A percentile compares a stretch with the other conserved stretches of the same genome.
These are phyloP conservation scores for Athelia sp. DNA, from an alignment of 1,284 basidiomycete genomes.

Conservation along the genomic window DNA sequence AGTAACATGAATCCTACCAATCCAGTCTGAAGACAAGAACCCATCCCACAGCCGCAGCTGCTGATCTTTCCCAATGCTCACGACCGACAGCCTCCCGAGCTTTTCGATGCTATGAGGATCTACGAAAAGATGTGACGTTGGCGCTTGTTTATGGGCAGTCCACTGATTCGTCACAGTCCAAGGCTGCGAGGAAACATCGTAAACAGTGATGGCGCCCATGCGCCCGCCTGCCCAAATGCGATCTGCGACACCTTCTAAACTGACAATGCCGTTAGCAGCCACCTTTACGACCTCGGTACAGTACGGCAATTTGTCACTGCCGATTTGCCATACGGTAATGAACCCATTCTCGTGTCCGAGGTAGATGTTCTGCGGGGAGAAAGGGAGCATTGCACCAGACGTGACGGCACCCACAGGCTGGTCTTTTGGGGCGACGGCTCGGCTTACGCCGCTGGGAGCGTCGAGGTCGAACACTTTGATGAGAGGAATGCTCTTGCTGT, in stretches of 20 bases:
- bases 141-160: conserved; percentile 81
- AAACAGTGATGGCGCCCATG: conserved; percentile 81
- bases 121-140: conserved; percentile 67
- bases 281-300: conserved; percentile 75
- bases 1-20: conserved; percentile 49
- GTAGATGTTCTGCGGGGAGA: conserved; percentile 64
- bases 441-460: conserved; percentile 40
- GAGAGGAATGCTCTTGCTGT: conserved; percentile 51
- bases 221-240: conserved; percentile 83
- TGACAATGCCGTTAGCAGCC: conserved; percentile 72
- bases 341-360: conserved; percentile 94
- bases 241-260: conserved; percentile 76
- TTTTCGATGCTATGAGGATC: conserved; percentile 72
- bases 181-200: conserved; percentile 65
- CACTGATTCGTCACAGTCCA: conserved; percentile 90
- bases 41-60: conserved; percentile 87
- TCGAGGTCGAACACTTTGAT: conserved; percentile 78
- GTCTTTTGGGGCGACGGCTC: conserved; percentile 52
- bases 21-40: conserved; percentile 79
- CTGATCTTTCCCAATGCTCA: conserved; percentile 78
- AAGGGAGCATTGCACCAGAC: conserved; percentile 73
- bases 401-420: conserved; percentile 81
- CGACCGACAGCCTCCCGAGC: conserved; percentile 63
- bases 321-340: conserved; percentile 73
- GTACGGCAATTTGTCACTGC: conserved; percentile 45